These are phyloP conservation scores for Funneliformis mosseae DNA, from an alignment of 192 early-diverging fungal genomes.

Conservation along the genomic window DNA sequence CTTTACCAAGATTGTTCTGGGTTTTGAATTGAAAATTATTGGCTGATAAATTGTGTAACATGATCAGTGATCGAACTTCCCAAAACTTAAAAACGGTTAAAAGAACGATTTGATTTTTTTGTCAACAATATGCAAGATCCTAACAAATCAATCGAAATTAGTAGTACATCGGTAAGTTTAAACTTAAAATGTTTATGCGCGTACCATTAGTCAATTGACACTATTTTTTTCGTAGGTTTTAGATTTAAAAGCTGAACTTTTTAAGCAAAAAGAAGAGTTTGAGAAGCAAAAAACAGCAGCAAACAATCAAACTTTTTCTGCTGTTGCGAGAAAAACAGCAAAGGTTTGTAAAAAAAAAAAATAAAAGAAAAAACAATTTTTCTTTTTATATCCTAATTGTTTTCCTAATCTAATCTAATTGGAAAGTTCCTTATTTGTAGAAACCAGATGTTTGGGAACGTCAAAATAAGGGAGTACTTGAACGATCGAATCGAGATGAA, in stretches of 20 bases:
- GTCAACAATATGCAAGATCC: slow-evolving; percentile 7
- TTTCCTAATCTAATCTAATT: neutral
- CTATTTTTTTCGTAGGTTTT: slow-evolving; percentile 13
- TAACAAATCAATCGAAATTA: slow-evolving; percentile 16
- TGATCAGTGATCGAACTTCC: too few relatives aligned
- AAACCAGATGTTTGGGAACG: slow-evolving; percentile 43
- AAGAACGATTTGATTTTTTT: too few relatives aligned
- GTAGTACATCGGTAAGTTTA: slow-evolving; percentile 24
- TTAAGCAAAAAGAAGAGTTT: slow-evolving; percentile 34
- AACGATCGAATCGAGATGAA: slow-evolving; percentile 44
- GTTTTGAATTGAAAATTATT: too few relatives aligned
- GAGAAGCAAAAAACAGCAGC: slow-evolving; percentile 24
- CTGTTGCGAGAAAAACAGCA: neutral
- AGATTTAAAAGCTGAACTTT: slow-evolving; percentile 33
- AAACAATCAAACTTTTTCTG: slow-evolving; percentile 4
- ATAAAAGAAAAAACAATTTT: neutral
- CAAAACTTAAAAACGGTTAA: too few relatives aligned
- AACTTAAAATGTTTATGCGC: neutral
- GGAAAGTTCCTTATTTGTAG: slow-evolving; percentile 7
- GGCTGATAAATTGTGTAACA: too few relatives aligned
- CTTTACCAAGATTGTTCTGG: too few relatives aligned
- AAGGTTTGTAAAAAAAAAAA: slow-evolving; percentile 12
- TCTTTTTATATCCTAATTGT: neutral
- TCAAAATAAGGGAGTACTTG: slow-evolving; percentile 51
- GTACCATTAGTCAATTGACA: neutral